Base-by-base conservation (phyloP, 768 basidiomycete species). In the Suillus luteus region DNA sequence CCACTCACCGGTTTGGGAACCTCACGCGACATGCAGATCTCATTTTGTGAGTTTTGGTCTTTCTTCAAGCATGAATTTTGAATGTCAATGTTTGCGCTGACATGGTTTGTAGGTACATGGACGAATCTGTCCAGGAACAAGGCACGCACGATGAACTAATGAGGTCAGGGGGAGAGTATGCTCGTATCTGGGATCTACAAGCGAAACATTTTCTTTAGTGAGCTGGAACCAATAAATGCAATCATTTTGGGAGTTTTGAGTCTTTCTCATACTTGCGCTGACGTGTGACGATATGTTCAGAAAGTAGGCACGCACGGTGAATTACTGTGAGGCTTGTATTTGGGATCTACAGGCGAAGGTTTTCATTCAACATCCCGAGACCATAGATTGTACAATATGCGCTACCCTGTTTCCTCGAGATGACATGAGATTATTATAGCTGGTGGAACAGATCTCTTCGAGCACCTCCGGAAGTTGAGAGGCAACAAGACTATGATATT, bases 401-500 rank as follows among this genome's bases (percentile, higher is more conserved):
- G 69, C 64, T 33, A 19, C n/a, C 54, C 33, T 1, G 7, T 41
- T n/a, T 19, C 33, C 22, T 8, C 27, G 6, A 31, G 44, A 24
- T 8, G 41, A 43, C 17, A 43, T 58, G 48, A 19, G 62, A 49
- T 59, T 38, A 12, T 55, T 46, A 22, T 58, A 35, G 62, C 37
- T 33, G 37, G 19, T 59, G 2, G 52, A 33, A 8, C 8, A 43
- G 41, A 19, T 9, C 41, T 43, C 17, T 43, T 43, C 8, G 41
- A 43, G 17, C 41, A 90, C 51, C 77, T 93, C 33, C 84, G 87
- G 22, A 76, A 80, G 11, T 70, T 91, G 24, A 81, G 89, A 52
- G 90, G 88, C 17, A 86, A 82, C 72, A 93, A 91, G 74, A 92
- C 91, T 1, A 92, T 92, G 91, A 74, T 92, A 24, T 92, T 92